Percentiles rank a stretch among this genome's conserved stretches.
These are phyloP conservation scores for Cutaneotrichosporon dermatis DNA, from an alignment of 1,284 basidiomycete genomes.

Conservation along the genomic window DNA sequence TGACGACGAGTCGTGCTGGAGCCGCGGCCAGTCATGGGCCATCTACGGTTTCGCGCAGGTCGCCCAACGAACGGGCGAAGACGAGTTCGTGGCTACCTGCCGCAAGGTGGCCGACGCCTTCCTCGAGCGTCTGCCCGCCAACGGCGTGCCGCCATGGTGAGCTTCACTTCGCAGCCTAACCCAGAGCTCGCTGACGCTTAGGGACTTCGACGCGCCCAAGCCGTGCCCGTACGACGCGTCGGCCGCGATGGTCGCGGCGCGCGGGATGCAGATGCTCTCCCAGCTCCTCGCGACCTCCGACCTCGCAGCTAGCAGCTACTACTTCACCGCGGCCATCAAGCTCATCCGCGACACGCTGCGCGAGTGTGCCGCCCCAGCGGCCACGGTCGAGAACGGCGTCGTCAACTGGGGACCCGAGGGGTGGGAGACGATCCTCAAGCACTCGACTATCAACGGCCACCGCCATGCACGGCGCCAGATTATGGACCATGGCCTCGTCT, in stretches of 20 bases:
- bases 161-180: slow-evolving; percentile 2
- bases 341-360: slow-evolving; percentile 24
- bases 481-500: slow-evolving; percentile 28
- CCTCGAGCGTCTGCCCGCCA: slow-evolving; percentile 25
- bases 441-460: slow-evolving; percentile 40
- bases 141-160: slow-evolving; percentile 38
- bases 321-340: slow-evolving; percentile 28
- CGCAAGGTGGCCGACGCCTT: slow-evolving; percentile 35
- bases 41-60: slow-evolving; percentile 41
- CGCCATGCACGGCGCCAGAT: slow-evolving; percentile 16
- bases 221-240: slow-evolving; percentile 39
- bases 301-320: slow-evolving; percentile 23
- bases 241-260: slow-evolving; percentile 31
- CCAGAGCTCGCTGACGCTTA: slow-evolving; percentile 1
- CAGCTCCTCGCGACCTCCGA: slow-evolving; percentile 23
- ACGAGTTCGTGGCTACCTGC: slow-evolving; percentile 31
- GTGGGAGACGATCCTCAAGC: slow-evolving; percentile 42
- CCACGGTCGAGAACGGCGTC: slow-evolving; percentile 20
- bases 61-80: slow-evolving; percentile 34
- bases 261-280: slow-evolving; percentile 35
- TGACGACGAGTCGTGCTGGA: slow-evolving; percentile 35
- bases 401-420: slow-evolving; percentile 35
- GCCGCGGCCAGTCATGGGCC: slow-evolving; percentile 40
- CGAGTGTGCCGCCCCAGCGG: slow-evolving; percentile 25
- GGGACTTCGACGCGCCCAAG: slow-evolving; percentile 40